Evolutionary conservation across 2,329 filamentous ascomycete genomes (phyloP), one percentile per base, ranked within the genome.

Genomic region (Albophoma yamanashiensis): DNA sequence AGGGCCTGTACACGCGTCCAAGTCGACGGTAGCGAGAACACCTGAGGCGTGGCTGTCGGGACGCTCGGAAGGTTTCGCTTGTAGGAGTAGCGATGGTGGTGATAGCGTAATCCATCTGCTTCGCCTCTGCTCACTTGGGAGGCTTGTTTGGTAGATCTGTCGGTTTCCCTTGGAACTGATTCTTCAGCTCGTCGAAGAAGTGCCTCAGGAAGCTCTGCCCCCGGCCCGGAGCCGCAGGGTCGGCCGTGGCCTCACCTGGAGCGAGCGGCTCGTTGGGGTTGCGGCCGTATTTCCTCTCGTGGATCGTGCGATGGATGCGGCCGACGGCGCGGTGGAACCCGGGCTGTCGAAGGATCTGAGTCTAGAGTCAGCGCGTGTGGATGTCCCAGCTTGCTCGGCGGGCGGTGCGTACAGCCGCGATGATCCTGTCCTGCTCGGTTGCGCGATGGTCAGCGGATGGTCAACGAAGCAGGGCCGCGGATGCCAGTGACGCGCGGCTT

Each of bases 311-410:
- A 61, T 84, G 81, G 40, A 84, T 79, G n/a, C 76, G 74, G 9
- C 78, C 78, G 45, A 84, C 81, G 4, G 75, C 75, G 62, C 76
- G 76, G 62, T 83, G 81, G 66, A 83, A 84, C 11, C 73, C 71
- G 1, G 79, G 80, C 20, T 75, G 79, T 31, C 75, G 73, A 20
- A 84, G 77, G 59, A 83, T 78, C 78, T 81, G 52, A 8, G 1
- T 22, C 31, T 1, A 22, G 4, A 22, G 50, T 55, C 50, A 55
- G 50, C 50, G 11, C 31, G 12, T 12, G 20, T 22, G 5, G 45
- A 20, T 5, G 20, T n/a, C 15, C 15, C 36, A 15, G 27, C 43
- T 34, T 42, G 31, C 5, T 22, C 50, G 15, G 14, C 50, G 31
- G 45, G 12, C 27, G 40, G 50, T 12, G 55, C 67, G 57, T 67